phyloP scores from a whole-genome alignment of 768 basidiomycete species.

The Xerocomus brunneocitrinus region DNA sequence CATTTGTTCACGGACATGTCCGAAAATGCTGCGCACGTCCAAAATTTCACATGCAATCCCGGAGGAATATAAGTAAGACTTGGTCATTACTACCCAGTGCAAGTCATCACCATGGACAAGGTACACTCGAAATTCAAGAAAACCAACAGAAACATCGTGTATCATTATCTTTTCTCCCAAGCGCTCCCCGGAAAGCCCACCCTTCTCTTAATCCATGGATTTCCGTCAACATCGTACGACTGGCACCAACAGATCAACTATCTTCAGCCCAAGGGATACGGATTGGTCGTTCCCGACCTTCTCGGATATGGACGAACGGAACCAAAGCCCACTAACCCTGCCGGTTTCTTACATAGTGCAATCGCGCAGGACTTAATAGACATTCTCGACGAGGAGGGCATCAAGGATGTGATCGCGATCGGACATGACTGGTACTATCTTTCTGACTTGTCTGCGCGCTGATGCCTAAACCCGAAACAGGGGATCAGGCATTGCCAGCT shows the following conservation, averaged over 20 bases:
- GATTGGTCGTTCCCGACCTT: conserved; percentile 44
- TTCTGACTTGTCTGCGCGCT: neutral
- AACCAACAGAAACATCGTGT: conserved; percentile 32
- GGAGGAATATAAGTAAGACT: neutral
- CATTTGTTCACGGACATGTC: too few species aligned
- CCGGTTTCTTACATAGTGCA: conserved; percentile 24
- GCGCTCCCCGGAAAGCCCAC: conserved; percentile 31
- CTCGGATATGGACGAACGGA: conserved; percentile 43
- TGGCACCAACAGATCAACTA: conserved; percentile 40
- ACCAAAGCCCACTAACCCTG: conserved; percentile 35
- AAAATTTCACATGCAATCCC: too few species aligned
- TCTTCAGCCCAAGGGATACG: conserved; percentile 38
- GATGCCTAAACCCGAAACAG: conserved; percentile 16
- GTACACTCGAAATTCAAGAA: conserved; percentile 30
- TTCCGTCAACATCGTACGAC: conserved; percentile 39
- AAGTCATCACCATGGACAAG: conserved; percentile 21
- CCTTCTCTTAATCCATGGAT: conserved; percentile 43
- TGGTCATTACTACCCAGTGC: too few species aligned
- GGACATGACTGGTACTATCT: conserved; percentile 38
- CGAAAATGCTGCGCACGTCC: too few species aligned
- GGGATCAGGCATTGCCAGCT: conserved; percentile 33
- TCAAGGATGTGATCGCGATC: conserved; percentile 31
- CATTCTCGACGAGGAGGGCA: conserved; percentile 35
- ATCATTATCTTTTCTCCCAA: conserved; percentile 33
- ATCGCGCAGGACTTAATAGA: conserved; percentile 34